Evolutionary conservation across 768 basidiomycete species (phyloP).

Genomic region (Dendrothele bispora): DNA sequence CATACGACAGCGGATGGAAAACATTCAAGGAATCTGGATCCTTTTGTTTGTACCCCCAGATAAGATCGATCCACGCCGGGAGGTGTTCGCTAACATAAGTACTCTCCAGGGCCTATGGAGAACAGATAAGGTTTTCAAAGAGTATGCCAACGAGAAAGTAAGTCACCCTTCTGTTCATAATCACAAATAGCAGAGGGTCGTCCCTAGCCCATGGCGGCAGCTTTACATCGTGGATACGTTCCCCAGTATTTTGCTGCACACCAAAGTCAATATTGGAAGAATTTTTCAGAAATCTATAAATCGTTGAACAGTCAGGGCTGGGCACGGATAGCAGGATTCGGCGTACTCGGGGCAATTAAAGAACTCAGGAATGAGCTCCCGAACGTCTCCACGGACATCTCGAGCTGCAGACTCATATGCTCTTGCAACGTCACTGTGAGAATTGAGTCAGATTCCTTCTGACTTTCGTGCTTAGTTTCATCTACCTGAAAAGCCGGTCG

Average conservation of each 20-base stretch:
- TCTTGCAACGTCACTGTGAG: slow-evolving; percentile 66
- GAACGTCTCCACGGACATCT: slow-evolving; percentile 88
- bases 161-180: slow-evolving; percentile 70
- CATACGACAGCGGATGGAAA: slow-evolving; percentile 93
- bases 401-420: slow-evolving; percentile 83
- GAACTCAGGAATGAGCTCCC: slow-evolving; percentile 91
- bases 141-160: not conserved
- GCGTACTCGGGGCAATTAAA: slow-evolving; percentile 79
- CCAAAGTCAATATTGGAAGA: slow-evolving; percentile 79
- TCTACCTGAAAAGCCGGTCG: slow-evolving; percentile 79
- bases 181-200: slow-evolving; percentile 82
- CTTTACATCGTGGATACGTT: slow-evolving; percentile 84
- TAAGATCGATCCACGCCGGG: slow-evolving; percentile 90
- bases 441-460: slow-evolving; percentile 1
- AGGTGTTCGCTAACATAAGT: slow-evolving; percentile 82
- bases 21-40: slow-evolving; percentile 78
- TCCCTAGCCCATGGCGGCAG: slow-evolving; percentile 88
- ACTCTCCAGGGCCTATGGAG: slow-evolving; percentile 78
- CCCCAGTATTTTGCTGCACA: slow-evolving; percentile 66
- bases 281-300: slow-evolving; percentile 77
- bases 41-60: slow-evolving; percentile 87
- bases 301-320: not conserved
- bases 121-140: not conserved
- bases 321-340: not conserved
- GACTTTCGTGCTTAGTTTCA: not conserved